Base-by-base conservation (phyloP, 2,329 filamentous ascomycete species). In the Diaporthe sp. region DNA sequence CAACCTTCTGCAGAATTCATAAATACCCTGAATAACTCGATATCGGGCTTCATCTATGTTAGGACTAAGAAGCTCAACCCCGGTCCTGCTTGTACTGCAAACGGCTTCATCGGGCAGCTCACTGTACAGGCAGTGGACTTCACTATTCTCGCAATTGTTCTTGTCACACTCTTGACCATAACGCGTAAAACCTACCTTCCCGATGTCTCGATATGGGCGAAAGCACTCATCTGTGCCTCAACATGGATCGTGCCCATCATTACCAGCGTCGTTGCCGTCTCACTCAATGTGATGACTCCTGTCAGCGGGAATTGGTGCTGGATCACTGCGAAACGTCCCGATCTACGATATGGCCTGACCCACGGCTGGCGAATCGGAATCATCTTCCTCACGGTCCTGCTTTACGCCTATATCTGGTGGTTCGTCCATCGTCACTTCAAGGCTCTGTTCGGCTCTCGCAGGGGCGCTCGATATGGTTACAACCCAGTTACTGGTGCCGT, bases 301-400 rank as follows among this genome's bases (percentile, higher is more conserved):
- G 84, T 87, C 1, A 85, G 84, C 39, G 42, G 39, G 4, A 71
- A 87, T 73, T 88, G 86, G 86, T 88, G 86, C 79, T 88, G 86
- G 86, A 87, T 88, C 73, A 79, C 82, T 19, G 76, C 80, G 19
- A 77, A 81, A 4, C 79, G 83, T 19, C 76, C 81, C n/a, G 83
- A 83, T 19, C 80, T 87, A 19, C 84, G 86, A 37, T 88, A 87
- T 75, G 82, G 80, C 3, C 81, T 88, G 60, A 85, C 84, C 0
- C 86, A 88, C 72, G 86, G 83, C 58, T 87, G 86, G 86, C 84
- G 86, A 9, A 82, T 87, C 60, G 80, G 82, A 13, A 85, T 87
- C 44, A 85, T 88, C 68, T 75, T 84, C 53, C 78, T 79, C 7
- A 85, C 84, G 0, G 81, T 87, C 25, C 78, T 76, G 39, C 84